Evolutionary conservation across 2,329 filamentous ascomycete species (phyloP), one percentile per base, ranked within the genome.

Genomic region (Scopulariopsis brevicaulis): DNA sequence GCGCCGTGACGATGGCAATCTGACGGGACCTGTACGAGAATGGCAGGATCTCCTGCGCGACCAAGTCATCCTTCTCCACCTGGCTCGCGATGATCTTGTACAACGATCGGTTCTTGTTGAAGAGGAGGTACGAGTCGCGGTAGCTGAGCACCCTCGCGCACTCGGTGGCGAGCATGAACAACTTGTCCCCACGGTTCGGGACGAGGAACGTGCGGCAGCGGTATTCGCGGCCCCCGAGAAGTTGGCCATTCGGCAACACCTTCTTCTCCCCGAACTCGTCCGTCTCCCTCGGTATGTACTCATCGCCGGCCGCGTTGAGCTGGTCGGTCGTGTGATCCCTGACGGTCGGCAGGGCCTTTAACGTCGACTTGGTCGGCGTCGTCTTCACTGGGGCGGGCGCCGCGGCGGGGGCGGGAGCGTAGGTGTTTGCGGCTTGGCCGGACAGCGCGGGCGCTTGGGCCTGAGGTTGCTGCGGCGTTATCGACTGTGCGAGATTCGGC

Each of bases 81-180:
- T 97, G 93, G 61, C 88, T 95, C 59, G 93, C 93, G 66, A 99
- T 99, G 68, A 99, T 99, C 74, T 99, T 99, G 79, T 83, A 96
- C 10, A 99, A 77, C 2, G 94, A 97, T 63, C 93, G 82, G 71
- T 99, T 97, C 76, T 97, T 96, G 80, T 97, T 97, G 77, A 99
- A 99, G 18, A 99, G 77, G 40, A 99, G 79, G 70, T 99, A 99
- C n/a, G 92, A 96, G 71, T 99, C 94, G 61, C 94, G 83, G 70
- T 99, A 99, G 53, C 91, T 89, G 24, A 97, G 78, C 4, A 96
- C 91, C 63, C 94, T 85, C 25, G 94, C 94, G 69, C 94, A 97
- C 73, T 99, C 94, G 18, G 94, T 99, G 40, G 94, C 94, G 56
- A 99, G 83, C 94, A 99, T 99, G 74, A 97, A 99, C 6, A 97